phyloP scores from a whole-genome alignment of 2,329 filamentous ascomycete genomes.

The Xylaria polymorpha region DNA sequence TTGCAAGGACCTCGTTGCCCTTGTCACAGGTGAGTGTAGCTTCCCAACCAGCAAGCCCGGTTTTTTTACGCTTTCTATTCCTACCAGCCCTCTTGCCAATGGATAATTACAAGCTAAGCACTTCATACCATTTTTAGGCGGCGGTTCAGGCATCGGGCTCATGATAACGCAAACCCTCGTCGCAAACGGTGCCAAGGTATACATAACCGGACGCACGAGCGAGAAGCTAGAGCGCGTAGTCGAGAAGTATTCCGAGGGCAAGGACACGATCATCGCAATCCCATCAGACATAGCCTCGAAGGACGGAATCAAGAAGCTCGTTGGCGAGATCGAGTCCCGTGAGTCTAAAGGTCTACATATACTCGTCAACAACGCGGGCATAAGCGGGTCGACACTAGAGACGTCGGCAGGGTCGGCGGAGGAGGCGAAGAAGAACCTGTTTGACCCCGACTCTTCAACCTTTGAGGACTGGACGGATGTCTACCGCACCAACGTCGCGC shows the following conservation, averaged over 20 bases:
- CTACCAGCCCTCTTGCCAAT: too few species aligned
- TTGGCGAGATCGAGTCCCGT: slow-evolving; percentile 64
- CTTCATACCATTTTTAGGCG: slow-evolving; percentile 49
- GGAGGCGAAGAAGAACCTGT: slow-evolving; percentile 70
- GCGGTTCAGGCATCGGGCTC: slow-evolving; percentile 72
- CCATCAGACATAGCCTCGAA: slow-evolving; percentile 72
- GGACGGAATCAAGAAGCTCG: slow-evolving; percentile 67
- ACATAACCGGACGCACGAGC: slow-evolving; percentile 73
- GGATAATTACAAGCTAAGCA: background rate
- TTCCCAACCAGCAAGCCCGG: background rate
- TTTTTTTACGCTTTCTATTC: background rate
- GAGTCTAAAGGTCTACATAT: slow-evolving; percentile 67
- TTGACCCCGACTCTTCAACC: slow-evolving; percentile 68
- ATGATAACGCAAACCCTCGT: slow-evolving; percentile 77
- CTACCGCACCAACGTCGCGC: slow-evolving; percentile 81
- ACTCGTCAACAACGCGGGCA: slow-evolving; percentile 75
- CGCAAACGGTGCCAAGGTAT: slow-evolving; percentile 74
- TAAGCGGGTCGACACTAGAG: slow-evolving; percentile 66
- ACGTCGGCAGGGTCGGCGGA: slow-evolving; percentile 64
- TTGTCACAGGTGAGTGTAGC: slow-evolving; percentile 55
- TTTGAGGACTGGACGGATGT: slow-evolving; percentile 78
- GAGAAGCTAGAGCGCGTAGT: slow-evolving; percentile 72
- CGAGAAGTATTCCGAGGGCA: slow-evolving; percentile 65
- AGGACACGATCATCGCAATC: slow-evolving; percentile 69
- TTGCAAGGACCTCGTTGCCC: slow-evolving; percentile 57